Base-by-base conservation (phyloP, 2,329 filamentous ascomycete genomes). In the Sarocladiaceae sp. region DNA sequence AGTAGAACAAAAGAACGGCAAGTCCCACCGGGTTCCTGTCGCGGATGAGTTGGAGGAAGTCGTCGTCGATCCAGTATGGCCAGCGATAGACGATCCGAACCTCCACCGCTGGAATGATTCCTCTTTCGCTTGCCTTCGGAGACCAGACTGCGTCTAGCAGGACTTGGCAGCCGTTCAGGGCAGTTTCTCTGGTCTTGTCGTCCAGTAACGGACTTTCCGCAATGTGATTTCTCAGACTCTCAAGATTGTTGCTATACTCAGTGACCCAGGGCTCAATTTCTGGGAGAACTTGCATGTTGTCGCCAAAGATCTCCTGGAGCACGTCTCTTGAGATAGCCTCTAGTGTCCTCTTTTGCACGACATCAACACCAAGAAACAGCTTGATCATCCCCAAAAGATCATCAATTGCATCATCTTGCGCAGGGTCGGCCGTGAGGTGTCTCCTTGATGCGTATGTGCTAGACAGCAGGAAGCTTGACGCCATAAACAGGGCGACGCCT, bases 1-100 rank as follows among this genome's bases (percentile, higher is more conserved):
- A 13, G 24, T 41, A 41, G 15, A 41, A 41, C 6, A 41, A 11
- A 9, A 41, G 24, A 9, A 29, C 23, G 6, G 37, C 24, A 6
- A 41, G 24, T 6, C 18, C 21, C 6, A 16, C 37, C 4, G 37
- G 37, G 18, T 41, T 15, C 21, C 19, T 16, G 4, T 41, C 23
- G 5, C 37, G 21, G 9, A 41, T 19, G 23, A 41, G 4, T 15
- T 23, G 37, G n/a, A 41, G 37, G 19, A 29, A 41, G 9, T 41
- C 37, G 13, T 15, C 23, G 9, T 15, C 37, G 24, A 29, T 24
- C n/a, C 23, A 27, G 37, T 16, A 41, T 5, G 37, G n/a, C 37
- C 37, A 41, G 37, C 37, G 37, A 16, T 41, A 41, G n/a, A 41
- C 23, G 37, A 41, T 29, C 10, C 37, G 37, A 3, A 29, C 15